Evolutionary conservation across 257 asterid genomes (phyloP), one percentile per base, ranked within the genome.

Genomic region (Paraleonurus japonicus): DNA sequence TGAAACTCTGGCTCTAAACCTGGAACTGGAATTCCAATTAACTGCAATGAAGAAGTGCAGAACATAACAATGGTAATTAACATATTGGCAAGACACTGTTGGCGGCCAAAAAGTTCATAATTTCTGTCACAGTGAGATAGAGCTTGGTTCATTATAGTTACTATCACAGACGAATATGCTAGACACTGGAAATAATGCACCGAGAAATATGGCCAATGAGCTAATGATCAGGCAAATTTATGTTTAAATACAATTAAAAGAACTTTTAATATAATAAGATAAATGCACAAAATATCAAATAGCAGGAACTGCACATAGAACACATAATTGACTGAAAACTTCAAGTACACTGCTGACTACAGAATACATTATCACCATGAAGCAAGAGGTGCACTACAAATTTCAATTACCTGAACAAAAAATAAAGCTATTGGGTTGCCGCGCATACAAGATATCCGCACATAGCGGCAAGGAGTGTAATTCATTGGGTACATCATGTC

Each of bases 1-100:
- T 88, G 99, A 78, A 95, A 92, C 81, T 95, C 99, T 33, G 96
- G 92, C 80, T 92, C 98, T 70, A 95, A 93, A 79, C 95, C 88
- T 33, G 86, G 81, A 73, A 95, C 87, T 33, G 98, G 74, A 71
- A 91, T 83, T 78, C 99, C 99, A 23, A 92, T 82, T 75, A 92
- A 83, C 98, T 95, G 96, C 82, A 83, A 77, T 70, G 78, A 69
- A 71, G 65, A 75, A 75, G 76, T 30, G 70, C 50, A 61, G 62
- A 59, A 57, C 71, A 48, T 16, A 54, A 17, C 22, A 26, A 41
- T 67, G 37, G 66, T 54, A 35, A 77, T 16, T 41, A 62, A 9
- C 37, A 51, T 65, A 65, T 4, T 65, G 37, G 43, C 73, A 72
- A 64, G 73, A 51, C 63, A 28, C 13, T 13, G 48, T 61, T 16